Evolutionary conservation across 2,329 filamentous ascomycete species (phyloP).

Genomic region (Diaporthe aspalathi): DNA sequence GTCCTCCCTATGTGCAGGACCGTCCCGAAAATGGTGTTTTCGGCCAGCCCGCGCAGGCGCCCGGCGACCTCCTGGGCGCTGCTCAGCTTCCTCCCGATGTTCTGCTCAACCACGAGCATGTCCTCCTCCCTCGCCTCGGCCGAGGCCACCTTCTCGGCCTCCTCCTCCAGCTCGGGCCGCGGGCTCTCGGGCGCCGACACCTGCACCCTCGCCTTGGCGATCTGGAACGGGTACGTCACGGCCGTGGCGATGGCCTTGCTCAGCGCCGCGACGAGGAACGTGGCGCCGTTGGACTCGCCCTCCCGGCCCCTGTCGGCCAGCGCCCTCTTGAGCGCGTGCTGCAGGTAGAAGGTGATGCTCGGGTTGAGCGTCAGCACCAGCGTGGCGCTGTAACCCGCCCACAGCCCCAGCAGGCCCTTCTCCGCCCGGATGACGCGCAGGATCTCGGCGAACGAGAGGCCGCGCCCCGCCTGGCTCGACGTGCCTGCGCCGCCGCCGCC

Average conservation of each 20-base stretch:
- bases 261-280: slow-evolving; percentile 72
- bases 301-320: slow-evolving; percentile 62
- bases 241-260: slow-evolving; percentile 83
- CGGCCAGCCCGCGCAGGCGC: slow-evolving; percentile 45
- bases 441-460: slow-evolving; percentile 63
- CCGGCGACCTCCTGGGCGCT: slow-evolving; percentile 44
- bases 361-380: slow-evolving; percentile 87
- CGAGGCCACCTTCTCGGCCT: slow-evolving; percentile 44
- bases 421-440: slow-evolving; percentile 72
- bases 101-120: background rate
- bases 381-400: slow-evolving; percentile 87
- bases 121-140: slow-evolving; percentile 25
- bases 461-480: slow-evolving; percentile 47
- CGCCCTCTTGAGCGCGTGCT: slow-evolving; percentile 74
- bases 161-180: slow-evolving; percentile 45
- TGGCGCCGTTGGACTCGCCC: slow-evolving; percentile 47
- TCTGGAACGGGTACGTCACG: slow-evolving; percentile 86
- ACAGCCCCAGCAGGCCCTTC: slow-evolving; percentile 80
- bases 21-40: slow-evolving; percentile 70
- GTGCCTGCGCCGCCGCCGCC: slow-evolving; percentile 43
- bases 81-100: slow-evolving; percentile 45
- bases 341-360: slow-evolving; percentile 85
- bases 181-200: slow-evolving; percentile 56
- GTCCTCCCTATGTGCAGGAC: slow-evolving; percentile 67
- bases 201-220: slow-evolving; percentile 85